phyloP scores from a whole-genome alignment of 2,329 filamentous ascomycete species.

The Rhynchosporium secalis region DNA sequence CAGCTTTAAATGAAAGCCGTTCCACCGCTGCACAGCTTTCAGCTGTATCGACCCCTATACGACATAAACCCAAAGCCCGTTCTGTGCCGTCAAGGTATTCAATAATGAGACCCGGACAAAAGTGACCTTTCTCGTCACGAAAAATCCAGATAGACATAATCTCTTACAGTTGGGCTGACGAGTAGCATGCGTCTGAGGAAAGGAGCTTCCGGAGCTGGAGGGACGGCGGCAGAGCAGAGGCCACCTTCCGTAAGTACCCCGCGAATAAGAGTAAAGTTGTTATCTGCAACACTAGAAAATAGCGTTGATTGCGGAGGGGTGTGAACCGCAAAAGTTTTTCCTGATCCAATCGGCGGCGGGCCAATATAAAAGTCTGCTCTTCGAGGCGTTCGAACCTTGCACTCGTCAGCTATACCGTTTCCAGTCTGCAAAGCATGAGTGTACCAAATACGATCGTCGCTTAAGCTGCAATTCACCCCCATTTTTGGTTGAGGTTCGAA shows the following conservation, averaged over 20 bases:
- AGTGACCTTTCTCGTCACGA: constrained; percentile 22
- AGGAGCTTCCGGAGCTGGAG: constrained; percentile 21
- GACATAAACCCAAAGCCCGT: constrained; percentile 21
- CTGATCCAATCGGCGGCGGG: constrained; percentile 18
- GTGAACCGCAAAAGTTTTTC: constrained; percentile 20
- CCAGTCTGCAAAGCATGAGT: background rate
- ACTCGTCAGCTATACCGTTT: background rate
- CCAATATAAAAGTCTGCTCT: constrained; percentile 23
- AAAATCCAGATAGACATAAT: constrained; percentile 21
- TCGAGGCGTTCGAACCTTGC: constrained; percentile 20
- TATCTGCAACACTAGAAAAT: constrained; percentile 19
- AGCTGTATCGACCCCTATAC: constrained; percentile 21
- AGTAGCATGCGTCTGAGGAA: constrained; percentile 17
- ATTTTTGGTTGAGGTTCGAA: too few species aligned
- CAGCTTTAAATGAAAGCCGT: constrained; percentile 19
- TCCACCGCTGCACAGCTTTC: constrained; percentile 17
- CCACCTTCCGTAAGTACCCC: constrained; percentile 21
- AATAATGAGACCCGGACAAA: constrained; percentile 21
- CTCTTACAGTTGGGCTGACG: constrained; percentile 20
- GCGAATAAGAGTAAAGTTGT: constrained; percentile 20
- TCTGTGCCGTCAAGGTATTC: constrained; percentile 22
- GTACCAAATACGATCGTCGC: constrained; percentile 11
- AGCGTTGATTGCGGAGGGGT: constrained; percentile 23
- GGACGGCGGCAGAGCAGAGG: constrained; percentile 20
- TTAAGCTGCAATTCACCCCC: too few species aligned